Conservation (phyloP, 2,329 filamentous ascomycete genomes). For the Trichophyton benhamiae region DNA sequence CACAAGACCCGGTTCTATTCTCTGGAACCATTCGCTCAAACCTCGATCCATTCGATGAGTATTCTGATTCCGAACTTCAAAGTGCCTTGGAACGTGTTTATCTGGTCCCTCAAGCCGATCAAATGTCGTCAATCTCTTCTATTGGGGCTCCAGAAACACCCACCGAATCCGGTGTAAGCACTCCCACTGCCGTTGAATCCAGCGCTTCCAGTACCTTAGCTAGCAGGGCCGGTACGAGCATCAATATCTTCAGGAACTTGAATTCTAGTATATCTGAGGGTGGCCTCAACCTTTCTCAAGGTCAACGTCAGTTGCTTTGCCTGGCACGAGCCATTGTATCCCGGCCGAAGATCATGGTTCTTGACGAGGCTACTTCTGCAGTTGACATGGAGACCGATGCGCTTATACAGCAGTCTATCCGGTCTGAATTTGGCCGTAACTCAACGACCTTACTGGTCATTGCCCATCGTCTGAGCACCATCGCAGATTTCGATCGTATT, state of each 20-base stretch:
- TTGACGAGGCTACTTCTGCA: conserved; percentile 68
- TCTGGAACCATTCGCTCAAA: conserved; percentile 66
- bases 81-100: conserved; percentile 61
- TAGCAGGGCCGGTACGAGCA: conserved; percentile 15
- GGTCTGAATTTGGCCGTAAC: conserved; percentile 52
- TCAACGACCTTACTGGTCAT: conserved; percentile 60
- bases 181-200: conserved; percentile 13
- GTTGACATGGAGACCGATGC: conserved; percentile 67
- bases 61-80: conserved; percentile 55
- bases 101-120: conserved; percentile 40
- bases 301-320: conserved; percentile 64
- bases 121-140: conserved; percentile 3
- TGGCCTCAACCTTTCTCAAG: conserved; percentile 62
- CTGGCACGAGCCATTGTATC: conserved; percentile 61
- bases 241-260: conserved; percentile 54
- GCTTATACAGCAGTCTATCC: conserved; percentile 60
- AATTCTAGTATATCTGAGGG: conserved; percentile 55
- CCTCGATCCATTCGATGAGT: conserved; percentile 62
- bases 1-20: conserved; percentile 71
- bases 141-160: not conserved
- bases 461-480: conserved; percentile 62
- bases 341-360: conserved; percentile 62
- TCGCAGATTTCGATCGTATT: conserved; percentile 64
- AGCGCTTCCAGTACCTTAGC: conserved; percentile 9
- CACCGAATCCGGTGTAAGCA: conserved; percentile 11